These are phyloP conservation scores for Saccharomycopsis oosterbeekiorum DNA, from an alignment of 805 yeast genomes.

Conservation along the genomic window DNA sequence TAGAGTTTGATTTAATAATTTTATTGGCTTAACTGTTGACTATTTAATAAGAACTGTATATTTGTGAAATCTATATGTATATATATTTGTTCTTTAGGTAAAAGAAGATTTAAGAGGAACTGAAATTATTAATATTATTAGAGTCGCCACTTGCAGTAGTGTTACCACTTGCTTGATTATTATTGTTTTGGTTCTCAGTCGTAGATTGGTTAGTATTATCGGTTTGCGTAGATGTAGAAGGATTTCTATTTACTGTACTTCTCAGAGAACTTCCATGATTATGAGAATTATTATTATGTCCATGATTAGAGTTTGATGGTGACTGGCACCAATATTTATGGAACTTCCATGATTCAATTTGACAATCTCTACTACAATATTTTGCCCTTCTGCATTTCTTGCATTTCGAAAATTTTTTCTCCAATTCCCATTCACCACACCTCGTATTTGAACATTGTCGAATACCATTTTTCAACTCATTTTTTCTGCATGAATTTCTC, in stretches of 20 bases:
- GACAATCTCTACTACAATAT: conserved; percentile 90
- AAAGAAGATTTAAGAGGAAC: too few species aligned
- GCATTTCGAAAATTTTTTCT: conserved; percentile 89
- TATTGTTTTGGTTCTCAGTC: background rate
- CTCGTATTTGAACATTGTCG: conserved; percentile 90
- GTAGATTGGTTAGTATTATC: background rate
- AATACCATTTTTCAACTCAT: conserved; percentile 78
- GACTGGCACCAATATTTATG: conserved; percentile 91
- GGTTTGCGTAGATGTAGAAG: background rate
- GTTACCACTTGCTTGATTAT: too few species aligned
- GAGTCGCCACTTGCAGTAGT: too few species aligned
- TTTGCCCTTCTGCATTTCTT: conserved; percentile 90
- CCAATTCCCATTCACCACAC: conserved; percentile 91
- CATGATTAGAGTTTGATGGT: conserved; percentile 25
- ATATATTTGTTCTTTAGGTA: too few species aligned
- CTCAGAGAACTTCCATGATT: background rate
- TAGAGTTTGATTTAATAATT: too few species aligned
- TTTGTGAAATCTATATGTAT: too few species aligned
- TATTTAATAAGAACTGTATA: too few species aligned
- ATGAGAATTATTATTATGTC: background rate
- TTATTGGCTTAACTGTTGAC: too few species aligned
- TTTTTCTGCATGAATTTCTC: conserved; percentile 90
- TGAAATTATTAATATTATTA: too few species aligned
- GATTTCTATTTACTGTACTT: background rate
- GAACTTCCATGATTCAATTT: conserved; percentile 81